Base-by-base conservation (phyloP, 768 basidiomycete genomes). In the Holtermanniella nyarrowii region DNA sequence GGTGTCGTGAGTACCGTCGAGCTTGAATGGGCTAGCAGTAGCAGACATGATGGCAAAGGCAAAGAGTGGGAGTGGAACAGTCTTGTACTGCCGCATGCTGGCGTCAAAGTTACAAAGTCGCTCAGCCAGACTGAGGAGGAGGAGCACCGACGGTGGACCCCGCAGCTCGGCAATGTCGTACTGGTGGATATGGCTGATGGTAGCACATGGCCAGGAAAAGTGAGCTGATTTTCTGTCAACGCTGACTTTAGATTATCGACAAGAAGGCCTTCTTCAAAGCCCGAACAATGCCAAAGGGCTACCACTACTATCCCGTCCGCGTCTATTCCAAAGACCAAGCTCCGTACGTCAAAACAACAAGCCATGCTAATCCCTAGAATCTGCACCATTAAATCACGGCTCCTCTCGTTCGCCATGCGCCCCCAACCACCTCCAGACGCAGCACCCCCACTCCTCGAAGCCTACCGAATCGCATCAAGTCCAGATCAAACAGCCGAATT, bases 271-370 rank as follows among this genome's bases (percentile, higher is more conserved):
- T 62, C 52, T 64, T 58, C 41, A 60, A 62, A 48, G 65, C 62
- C 14, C 45, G 65, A 23, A 59, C 60, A 2, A 48, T 59, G 3
- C 65, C 65, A 2, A 31, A 61, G 21, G 65, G 65, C 0, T 55
- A 59, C 44, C 65, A 67, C 41, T 67, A 60, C 54, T 64, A 60
- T 25, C 58, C 61, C n/a, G 58, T 67, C 13, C 48, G 65, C 14
- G 54, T 67, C 26, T 67, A 67, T 26, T 40, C 47, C 42, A 59
- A 64, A 20, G 42, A 44, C 12, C 52, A 55, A 14, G 25, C 50
- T 10, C 61, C 65, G 65, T 66, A 16, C 31, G 31, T 37, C 31
- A 7, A 37, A 37, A 7, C 10, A 37, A 7, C 31, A 7, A 37
- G 31, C 31, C 16, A 16, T 7, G 16, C 27, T 26, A 24, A 14